Conservation (phyloP, 2,329 filamentous ascomycete genomes). For the Xylaria polymorpha region DNA sequence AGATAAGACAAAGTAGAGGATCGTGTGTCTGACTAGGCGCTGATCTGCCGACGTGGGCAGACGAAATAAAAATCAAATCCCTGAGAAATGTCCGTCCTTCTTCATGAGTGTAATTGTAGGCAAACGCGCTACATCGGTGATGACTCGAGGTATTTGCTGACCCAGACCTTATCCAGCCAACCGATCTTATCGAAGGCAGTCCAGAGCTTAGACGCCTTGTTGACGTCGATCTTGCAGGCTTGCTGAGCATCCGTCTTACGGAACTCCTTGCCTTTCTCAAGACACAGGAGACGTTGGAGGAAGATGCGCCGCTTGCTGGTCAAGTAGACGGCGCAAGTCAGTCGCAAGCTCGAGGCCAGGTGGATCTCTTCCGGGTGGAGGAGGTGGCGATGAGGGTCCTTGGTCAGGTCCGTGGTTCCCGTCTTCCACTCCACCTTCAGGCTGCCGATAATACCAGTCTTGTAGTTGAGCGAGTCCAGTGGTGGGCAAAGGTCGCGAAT, state of each 20-base stretch:
- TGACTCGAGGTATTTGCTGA: conserved; percentile 49
- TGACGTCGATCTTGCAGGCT: conserved; percentile 98
- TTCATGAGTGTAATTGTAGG: neutral
- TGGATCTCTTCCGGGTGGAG: conserved; percentile 83
- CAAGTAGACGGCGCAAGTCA: conserved; percentile 89
- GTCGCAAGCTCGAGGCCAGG: conserved; percentile 80
- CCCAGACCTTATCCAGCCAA: conserved; percentile 74
- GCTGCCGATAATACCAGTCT: conserved; percentile 65
- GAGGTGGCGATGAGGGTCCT: conserved; percentile 74
- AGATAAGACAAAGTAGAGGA: conserved; percentile 24
- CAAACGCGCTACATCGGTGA: neutral
- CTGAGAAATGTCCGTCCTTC: neutral
- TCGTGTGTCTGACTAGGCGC: conserved; percentile 34
- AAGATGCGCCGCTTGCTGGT: conserved; percentile 96
- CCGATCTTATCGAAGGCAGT: conserved; percentile 87
- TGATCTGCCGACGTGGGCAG: conserved; percentile 34
- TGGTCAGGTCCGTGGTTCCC: conserved; percentile 77
- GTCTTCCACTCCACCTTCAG: conserved; percentile 92
- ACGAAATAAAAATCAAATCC: conserved; percentile 8
- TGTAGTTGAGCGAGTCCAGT: conserved; percentile 70
- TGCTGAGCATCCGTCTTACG: conserved; percentile 96
- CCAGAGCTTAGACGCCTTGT: conserved; percentile 95
- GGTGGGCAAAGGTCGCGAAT: conserved; percentile 81
- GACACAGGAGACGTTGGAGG: conserved; percentile 75
- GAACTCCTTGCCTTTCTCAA: conserved; percentile 81